These are phyloP conservation scores for Fusarium chuoi DNA, from an alignment of 2,329 filamentous ascomycete genomes.

Conservation along the genomic window DNA sequence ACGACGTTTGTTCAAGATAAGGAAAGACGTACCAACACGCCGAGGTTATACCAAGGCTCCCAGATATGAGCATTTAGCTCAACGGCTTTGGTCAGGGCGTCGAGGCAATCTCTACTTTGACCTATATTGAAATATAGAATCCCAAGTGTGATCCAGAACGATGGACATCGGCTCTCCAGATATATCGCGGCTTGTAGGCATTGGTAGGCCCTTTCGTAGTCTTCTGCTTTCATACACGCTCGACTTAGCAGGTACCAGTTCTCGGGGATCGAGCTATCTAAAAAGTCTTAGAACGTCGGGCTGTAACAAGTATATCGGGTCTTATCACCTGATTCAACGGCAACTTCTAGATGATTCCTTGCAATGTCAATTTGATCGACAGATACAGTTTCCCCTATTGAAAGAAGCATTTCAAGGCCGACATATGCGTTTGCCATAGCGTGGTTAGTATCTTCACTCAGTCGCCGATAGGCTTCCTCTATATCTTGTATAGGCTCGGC, in stretches of 20 bases:
- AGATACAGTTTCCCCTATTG: too few relatives aligned
- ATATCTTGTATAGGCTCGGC: too few relatives aligned
- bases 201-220: background rate
- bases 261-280: background rate
- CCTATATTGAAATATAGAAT: background rate
- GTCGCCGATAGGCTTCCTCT: too few relatives aligned
- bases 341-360: too few relatives aligned
- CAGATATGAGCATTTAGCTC: background rate
- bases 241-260: background rate
- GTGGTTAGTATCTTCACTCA: too few relatives aligned
- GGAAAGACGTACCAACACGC: background rate
- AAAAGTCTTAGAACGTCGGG: background rate
- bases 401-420: too few relatives aligned
- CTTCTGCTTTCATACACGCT: fast-evolving
- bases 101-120: background rate
- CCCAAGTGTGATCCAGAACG: background rate
- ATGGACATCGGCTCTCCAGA: fast-evolving
- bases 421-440: too few relatives aligned
- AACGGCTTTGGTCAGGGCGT: background rate
- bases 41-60: background rate
- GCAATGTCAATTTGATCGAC: too few relatives aligned
- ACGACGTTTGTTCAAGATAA: fast-evolving
- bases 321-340: too few relatives aligned
- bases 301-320: too few relatives aligned
- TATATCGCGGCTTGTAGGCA: fast-evolving